A percentile compares a stretch with the other conserved stretches of the same genome.
These are phyloP conservation scores for Arthroderma uncinatum DNA, from an alignment of 2,329 filamentous ascomycete species.

Conservation along the genomic window DNA sequence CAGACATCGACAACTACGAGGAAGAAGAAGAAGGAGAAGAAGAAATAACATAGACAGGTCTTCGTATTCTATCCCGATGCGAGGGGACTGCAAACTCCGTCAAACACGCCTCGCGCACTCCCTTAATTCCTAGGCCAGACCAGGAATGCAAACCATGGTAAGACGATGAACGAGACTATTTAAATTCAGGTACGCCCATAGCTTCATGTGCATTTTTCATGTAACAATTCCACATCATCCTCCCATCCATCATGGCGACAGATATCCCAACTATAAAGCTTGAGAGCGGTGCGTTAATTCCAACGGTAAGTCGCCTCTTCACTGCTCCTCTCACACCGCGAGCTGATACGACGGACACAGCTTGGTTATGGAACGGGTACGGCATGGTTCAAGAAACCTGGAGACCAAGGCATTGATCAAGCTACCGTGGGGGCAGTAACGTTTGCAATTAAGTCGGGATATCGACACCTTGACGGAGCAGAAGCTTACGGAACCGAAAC, in stretches of 20 bases:
- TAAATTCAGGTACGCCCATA: too few species aligned
- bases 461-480: constrained; percentile 52
- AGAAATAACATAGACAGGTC: background rate
- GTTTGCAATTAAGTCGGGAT: constrained; percentile 48
- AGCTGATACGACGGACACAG: constrained; percentile 23
- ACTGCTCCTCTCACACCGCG: background rate
- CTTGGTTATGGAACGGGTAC: constrained; percentile 54
- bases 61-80: background rate
- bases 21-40: background rate
- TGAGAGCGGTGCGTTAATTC: constrained; percentile 46
- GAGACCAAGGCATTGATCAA: constrained; percentile 41
- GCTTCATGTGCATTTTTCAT: too few species aligned
- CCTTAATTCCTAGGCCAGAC: too few species aligned
- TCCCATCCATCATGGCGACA: constrained; percentile 11
- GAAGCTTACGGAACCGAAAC: constrained; percentile 44
- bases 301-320: constrained; percentile 36
- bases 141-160: too few species aligned
- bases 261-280: constrained; percentile 40
- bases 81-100: too few species aligned
- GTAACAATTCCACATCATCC: too few species aligned
- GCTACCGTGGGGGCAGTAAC: constrained; percentile 46
- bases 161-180: too few species aligned
- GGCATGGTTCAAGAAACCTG: constrained; percentile 49
- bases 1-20: background rate
- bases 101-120: too few species aligned